Percentiles rank a stretch among this genome's conserved stretches.
Conservation (phyloP, 345 rosid genomes). For the Arabidopsis suecica region DNA sequence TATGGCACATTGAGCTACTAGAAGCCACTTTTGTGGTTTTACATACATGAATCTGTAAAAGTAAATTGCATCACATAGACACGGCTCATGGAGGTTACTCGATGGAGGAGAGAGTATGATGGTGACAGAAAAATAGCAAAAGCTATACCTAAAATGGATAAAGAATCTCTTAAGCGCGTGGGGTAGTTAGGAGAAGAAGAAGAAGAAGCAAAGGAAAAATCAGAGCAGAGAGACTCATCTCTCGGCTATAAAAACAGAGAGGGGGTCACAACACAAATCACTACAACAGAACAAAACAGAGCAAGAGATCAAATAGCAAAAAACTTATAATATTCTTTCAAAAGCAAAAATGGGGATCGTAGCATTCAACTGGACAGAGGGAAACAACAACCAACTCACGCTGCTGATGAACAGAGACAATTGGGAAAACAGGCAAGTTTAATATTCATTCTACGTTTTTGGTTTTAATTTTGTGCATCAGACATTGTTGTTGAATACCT, state of each 20-base stretch:
- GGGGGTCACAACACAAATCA: not conserved
- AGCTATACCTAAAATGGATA: not conserved
- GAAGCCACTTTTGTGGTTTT: not conserved
- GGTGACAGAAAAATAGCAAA: not conserved
- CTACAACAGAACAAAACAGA: not conserved
- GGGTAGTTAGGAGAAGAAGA: not conserved
- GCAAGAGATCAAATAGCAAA: not conserved
- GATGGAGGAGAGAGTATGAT: not conserved
- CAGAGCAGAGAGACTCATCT: not conserved
- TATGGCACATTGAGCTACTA: not conserved
- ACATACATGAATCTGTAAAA: not conserved
- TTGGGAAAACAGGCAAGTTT: no score
- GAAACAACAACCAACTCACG: no score
- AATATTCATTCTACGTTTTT: not conserved
- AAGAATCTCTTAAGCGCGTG: not conserved
- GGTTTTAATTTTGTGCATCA: not conserved
- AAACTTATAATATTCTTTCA: no score
- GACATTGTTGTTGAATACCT: not conserved
- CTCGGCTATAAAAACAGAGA: constrained; percentile 1
- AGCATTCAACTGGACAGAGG: no score
- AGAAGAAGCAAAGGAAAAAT: not conserved
- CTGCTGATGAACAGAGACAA: no score
- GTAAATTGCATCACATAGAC: not conserved
- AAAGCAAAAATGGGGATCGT: no score
- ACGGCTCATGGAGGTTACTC: not conserved